Percentiles rank a stretch among this genome's conserved stretches.
phyloP scores from a whole-genome alignment of 805 yeast genomes.

The Wickerhamiella brachini region DNA sequence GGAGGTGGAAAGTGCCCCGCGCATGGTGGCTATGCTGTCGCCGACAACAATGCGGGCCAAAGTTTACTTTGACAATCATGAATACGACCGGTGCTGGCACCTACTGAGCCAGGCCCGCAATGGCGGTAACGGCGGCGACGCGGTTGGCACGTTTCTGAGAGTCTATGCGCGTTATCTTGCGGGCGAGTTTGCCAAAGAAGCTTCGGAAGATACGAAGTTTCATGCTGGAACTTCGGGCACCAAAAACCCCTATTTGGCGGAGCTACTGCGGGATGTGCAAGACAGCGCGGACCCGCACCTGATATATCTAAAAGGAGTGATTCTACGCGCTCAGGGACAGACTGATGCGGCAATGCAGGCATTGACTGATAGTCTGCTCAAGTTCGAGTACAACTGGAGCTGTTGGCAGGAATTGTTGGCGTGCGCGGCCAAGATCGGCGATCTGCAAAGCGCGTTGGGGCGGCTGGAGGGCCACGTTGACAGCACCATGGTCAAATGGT shows the following conservation, averaged over 20 bases:
- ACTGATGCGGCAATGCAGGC: conserved; percentile 44
- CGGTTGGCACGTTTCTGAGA: conserved; percentile 35
- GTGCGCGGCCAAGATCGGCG: conserved; percentile 31
- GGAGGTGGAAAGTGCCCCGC: conserved; percentile 13
- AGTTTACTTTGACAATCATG: conserved; percentile 66
- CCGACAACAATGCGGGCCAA: conserved; percentile 49
- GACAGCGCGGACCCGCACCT: conserved; percentile 41
- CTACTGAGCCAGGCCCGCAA: conserved; percentile 34
- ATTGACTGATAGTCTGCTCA: conserved; percentile 44
- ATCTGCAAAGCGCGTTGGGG: conserved; percentile 3
- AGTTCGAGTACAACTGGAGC: conserved; percentile 84
- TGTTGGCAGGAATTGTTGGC: conserved; percentile 74
- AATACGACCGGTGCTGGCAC: conserved; percentile 64
- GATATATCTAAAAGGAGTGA: conserved; percentile 56
- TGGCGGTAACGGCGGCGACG: conserved; percentile 32
- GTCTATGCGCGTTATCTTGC: conserved; percentile 57
- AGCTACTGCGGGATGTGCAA: conserved; percentile 32
- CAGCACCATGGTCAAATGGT: conserved; percentile 36
- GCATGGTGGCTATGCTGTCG: conserved; percentile 18
- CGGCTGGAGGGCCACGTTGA: conserved; percentile 7
- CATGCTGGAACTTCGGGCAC: conserved; percentile 21
- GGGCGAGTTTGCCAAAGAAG: conserved; percentile 64
- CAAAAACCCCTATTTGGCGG: conserved; percentile 23
- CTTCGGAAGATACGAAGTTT: conserved; percentile 56
- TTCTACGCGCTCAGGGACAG: conserved; percentile 49